phyloP scores from a whole-genome alignment of 345 rosid species.

The Citrus sinensis region DVS_A1.0 CM039163.1:48932501-48933000 shows the following conservation, averaged over 20 bases:
- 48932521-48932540: slow-evolving; percentile 67
- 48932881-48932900: neutral
- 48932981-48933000: neutral
- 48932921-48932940: neutral
- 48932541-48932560: slow-evolving; percentile 81
- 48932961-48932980: neutral
- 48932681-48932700: neutral
- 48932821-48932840: neutral
- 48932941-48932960: neutral
- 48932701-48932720: neutral
- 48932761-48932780: neutral
- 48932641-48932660: neutral
- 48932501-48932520: slow-evolving; percentile 47
- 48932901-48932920: neutral
- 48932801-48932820: neutral
- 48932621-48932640: neutral
- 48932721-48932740: neutral
- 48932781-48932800: neutral
- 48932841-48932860: neutral
- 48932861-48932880: neutral
- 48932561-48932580: slow-evolving; percentile 70
- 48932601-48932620: neutral
- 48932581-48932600: slow-evolving; percentile 42
- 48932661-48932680: neutral
- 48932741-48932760: neutral